Evolutionary conservation across 495 filamentous ascomycete genomes (phyloP).

Genomic region (Aspergillus funiculosus): DNA sequence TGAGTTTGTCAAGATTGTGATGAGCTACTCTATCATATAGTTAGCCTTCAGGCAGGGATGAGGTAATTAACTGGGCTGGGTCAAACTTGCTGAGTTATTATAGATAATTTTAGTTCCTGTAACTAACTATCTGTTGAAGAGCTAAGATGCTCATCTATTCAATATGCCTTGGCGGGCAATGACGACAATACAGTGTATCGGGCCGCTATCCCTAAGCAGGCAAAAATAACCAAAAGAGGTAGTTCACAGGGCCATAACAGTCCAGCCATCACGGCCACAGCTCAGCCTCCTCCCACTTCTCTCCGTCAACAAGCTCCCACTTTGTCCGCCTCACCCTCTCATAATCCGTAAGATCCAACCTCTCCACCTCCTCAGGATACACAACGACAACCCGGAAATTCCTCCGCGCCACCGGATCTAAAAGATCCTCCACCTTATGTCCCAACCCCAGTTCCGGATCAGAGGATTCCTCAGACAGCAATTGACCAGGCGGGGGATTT

Average conservation of each 20-base stretch:
- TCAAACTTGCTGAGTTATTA: too few species aligned
- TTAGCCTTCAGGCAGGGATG: neutral
- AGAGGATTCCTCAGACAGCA: constrained; percentile 39
- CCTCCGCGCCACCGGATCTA: constrained; percentile 59
- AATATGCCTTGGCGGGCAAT: too few species aligned
- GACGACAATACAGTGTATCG: neutral
- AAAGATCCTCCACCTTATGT: constrained; percentile 60
- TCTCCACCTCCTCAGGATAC: constrained; percentile 72
- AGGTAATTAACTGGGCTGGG: too few species aligned
- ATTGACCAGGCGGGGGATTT: constrained; percentile 67
- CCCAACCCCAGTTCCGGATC: constrained; percentile 54
- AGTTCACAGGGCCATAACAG: neutral
- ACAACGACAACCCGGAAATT: constrained; percentile 88
- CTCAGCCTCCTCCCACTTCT: constrained; percentile 69
- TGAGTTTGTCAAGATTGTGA: neutral
- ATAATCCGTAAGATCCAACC: constrained; percentile 64
- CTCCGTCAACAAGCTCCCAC: constrained; percentile 47
- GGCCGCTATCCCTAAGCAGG: neutral
- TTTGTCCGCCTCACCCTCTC: constrained; percentile 58
- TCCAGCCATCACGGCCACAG: constrained; percentile 64
- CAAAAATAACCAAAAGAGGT: neutral
- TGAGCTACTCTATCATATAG: neutral
- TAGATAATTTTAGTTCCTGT: too few species aligned
- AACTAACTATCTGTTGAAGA: too few species aligned
- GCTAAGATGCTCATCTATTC: too few species aligned